A percentile compares a stretch with the other conserved stretches of the same genome.
Evolutionary conservation across 495 filamentous ascomycete genomes (phyloP).

Genomic region (Penicillium fimorum): DNA sequence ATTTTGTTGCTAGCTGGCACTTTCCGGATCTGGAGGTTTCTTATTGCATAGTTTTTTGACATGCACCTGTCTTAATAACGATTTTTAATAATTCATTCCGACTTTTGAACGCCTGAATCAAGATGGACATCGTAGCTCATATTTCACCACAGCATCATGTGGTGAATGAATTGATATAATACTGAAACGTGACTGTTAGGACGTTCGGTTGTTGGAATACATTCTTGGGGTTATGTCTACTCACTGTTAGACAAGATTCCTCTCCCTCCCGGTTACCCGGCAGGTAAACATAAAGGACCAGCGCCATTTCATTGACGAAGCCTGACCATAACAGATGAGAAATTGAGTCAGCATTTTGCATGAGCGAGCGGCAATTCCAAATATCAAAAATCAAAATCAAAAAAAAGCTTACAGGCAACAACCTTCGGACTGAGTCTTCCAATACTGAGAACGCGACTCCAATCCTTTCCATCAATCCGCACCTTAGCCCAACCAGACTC

Average conservation of each 20-base stretch:
- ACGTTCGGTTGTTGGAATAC: neutral
- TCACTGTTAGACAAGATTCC: conserved; percentile 76
- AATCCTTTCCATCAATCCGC: conserved; percentile 86
- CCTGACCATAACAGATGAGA: conserved; percentile 32
- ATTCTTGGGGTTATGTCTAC: conserved; percentile 17
- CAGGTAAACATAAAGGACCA: conserved; percentile 92
- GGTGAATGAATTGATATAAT: conserved; percentile 58
- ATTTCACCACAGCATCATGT: conserved; percentile 22
- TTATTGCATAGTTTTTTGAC: conserved; percentile 14
- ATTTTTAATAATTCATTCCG: conserved; percentile 18
- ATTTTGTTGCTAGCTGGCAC: conserved; percentile 9
- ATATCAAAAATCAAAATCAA: neutral
- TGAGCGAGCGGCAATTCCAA: neutral
- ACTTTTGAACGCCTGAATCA: neutral
- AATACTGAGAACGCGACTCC: conserved; percentile 87
- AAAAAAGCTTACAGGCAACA: conserved; percentile 76
- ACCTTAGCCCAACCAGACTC: conserved; percentile 80
- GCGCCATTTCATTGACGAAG: conserved; percentile 71
- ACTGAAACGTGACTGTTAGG: conserved; percentile 38
- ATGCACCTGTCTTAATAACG: conserved; percentile 27
- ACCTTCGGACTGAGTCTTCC: conserved; percentile 83
- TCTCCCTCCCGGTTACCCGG: conserved; percentile 67
- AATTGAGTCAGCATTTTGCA: neutral
- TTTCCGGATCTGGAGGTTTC: conserved; percentile 10
- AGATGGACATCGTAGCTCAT: neutral